Base-by-base conservation (phyloP, 2,329 filamentous ascomycete species). In the Venturia carpophila region DNA sequence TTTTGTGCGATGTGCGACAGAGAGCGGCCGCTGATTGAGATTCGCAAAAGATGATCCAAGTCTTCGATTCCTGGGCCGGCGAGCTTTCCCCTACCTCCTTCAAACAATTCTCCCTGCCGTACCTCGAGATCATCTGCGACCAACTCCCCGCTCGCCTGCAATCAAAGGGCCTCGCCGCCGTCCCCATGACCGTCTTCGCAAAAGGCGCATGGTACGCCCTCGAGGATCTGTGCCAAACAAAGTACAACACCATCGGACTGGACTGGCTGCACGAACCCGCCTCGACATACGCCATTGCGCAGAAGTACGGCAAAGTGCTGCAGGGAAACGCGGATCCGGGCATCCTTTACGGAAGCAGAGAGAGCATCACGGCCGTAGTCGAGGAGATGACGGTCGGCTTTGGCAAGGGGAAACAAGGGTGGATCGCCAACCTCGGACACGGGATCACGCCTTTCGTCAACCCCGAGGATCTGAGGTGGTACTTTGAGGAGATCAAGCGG, bases 51-150 rank as follows among this genome's bases (percentile, higher is more conserved):
- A 84, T 97, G 74, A 82, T 97, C 37, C 94, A 97, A 82, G 91
- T 99, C 15, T 99, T 99, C 73, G 94, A 99, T 75, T 97, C 93
- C 0, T 99, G 94, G 93, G 94, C 94, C 1, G 92, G 92, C 52
- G 94, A 99, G 78, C 82, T 99, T 58, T 92, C 90, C 10, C 93
- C 94, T 1, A 78, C 84, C 7, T 86, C 89, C 0, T 99, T 97
- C 80, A 87, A 87, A 73, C 81, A 87, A 65, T 95, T 97, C 75
- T 88, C 91, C 1, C 84, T 94, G 69, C 94, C 94, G 0, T 96
- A 93, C 73, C 82, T 99, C 64, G 84, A 84, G 55, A 87, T 92
- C 74, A 97, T 99, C 70, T 87, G 92, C 13, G 81, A 88, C 69
- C 84, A 92, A 69, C 83, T 99, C 3, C 93, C 93, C 1, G 82